Percentiles rank a stretch among this genome's conserved stretches.
Conservation (phyloP, 2,329 filamentous ascomycete genomes). For the Taxawa tesnikishii region DNA sequence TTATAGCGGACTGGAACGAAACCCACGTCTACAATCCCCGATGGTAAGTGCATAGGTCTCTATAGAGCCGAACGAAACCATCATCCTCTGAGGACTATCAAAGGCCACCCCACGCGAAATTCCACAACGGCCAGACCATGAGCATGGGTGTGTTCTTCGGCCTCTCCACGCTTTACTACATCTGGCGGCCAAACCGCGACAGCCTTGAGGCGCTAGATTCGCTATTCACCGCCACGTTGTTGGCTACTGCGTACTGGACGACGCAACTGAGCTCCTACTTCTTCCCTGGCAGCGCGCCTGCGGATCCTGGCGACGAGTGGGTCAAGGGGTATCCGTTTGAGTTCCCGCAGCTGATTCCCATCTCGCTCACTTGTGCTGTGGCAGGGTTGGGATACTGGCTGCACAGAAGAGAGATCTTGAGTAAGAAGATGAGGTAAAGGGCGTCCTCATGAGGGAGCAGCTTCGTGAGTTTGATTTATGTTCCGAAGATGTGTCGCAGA, state of each 20-base stretch:
- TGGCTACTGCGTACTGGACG: conserved; percentile 10
- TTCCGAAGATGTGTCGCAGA: no score
- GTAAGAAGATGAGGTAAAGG: no score
- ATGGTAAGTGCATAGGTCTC: no score
- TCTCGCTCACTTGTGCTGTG: neutral
- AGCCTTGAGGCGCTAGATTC: conserved; percentile 7
- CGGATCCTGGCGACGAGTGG: neutral
- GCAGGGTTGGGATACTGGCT: neutral
- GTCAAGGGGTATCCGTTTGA: neutral
- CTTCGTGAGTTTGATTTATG: no score
- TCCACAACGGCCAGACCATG: conserved; percentile 44
- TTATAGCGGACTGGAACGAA: conserved; percentile 2
- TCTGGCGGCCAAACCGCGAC: conserved; percentile 13
- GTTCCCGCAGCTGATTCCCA: neutral
- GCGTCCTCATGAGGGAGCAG: no score
- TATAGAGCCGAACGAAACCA: no score
- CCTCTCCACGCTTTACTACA: conserved; percentile 25
- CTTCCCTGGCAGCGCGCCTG: neutral
- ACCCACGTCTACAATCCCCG: conserved; percentile 3
- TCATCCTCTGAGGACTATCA: no score
- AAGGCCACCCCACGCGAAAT: conserved; percentile 14
- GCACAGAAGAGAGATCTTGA: neutral
- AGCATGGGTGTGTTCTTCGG: conserved; percentile 29
- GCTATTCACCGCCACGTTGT: conserved; percentile 21
- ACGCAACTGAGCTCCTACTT: neutral